Evolutionary conservation across 129 eudicot species (phyloP), one percentile per base, ranked within the genome.

Genomic region (Flaveria ramosissima): DNA sequence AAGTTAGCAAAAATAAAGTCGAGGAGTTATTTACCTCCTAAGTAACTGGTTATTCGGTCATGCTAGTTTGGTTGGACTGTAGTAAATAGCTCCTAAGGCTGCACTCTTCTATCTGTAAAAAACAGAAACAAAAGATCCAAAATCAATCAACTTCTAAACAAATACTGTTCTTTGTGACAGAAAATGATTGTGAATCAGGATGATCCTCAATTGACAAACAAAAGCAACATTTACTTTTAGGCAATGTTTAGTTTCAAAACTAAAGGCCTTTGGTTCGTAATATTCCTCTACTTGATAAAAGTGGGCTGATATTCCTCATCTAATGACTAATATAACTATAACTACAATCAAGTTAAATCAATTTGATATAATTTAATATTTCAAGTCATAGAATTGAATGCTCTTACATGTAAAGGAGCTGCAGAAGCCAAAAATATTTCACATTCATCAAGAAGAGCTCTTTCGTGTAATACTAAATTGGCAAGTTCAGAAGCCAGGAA

Each of bases 381-480:
- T 43, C 45, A 16, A 78, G n/a, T 47, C 30, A 9, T 46, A 41
- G 42, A 3, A 39, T 42, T 51, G 41, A 73, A 53, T 73, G 7
- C 0, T 27, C 84, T 78, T 52, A 90, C 98, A 89, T 90, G 92
- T 84, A 88, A 75, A 27, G 85, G 89, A 43, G 87, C 85, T 61
- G 83, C 81, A 60, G 88, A 81, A 77, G 88, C 72, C 83, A 93
- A 74, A 50, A 83, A 81, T 63, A 88, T 81, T 74, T 93, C 96
- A 81, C 92, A 90, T 80, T 93, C 98, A 84, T 85, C 85, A 70
- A 90, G 88, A 90, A 88, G 88, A 81, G 90, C 94, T 86, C 92
- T 90, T 82, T 93, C 95, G 47, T 82, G 88, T 65, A 89, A 87
- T 41, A 89, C 91, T 39, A 88, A 77, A 72, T 78, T 80, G 77